Percentiles rank a stretch among this genome's conserved stretches.
Conservation (phyloP, 768 basidiomycete species). For the Mycena filopes region DNA sequence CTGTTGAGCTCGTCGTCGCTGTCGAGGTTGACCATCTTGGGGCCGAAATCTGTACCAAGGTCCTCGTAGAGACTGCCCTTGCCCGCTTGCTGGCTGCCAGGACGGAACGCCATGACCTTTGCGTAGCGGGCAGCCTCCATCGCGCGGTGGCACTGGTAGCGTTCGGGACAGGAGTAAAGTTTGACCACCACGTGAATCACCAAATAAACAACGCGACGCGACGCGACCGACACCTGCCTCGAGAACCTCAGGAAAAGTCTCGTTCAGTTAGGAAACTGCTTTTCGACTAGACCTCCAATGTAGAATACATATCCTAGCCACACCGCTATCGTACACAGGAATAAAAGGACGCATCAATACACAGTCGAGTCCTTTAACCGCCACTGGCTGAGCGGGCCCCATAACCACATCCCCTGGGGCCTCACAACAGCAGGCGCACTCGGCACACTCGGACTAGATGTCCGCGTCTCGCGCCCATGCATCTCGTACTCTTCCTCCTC, state of each 20-base stretch:
- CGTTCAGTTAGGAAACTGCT: too few relatives aligned
- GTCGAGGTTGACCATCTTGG: background rate
- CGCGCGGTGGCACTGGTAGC: too few relatives aligned
- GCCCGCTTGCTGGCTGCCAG: background rate
- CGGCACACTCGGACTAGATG: constrained; percentile 10
- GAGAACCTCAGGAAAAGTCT: too few relatives aligned
- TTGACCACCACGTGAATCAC: constrained; percentile 5
- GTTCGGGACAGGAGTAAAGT: too few relatives aligned
- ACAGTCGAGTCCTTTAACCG: constrained; percentile 80
- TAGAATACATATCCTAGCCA: background rate
- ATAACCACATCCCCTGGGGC: constrained; percentile 75
- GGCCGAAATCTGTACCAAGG: constrained; percentile 5
- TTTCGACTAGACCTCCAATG: background rate
- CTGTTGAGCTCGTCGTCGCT: constrained; percentile 21
- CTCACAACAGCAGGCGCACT: constrained; percentile 28
- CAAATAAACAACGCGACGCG: too few relatives aligned
- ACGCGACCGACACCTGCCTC: too few relatives aligned
- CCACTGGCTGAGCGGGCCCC: constrained; percentile 82
- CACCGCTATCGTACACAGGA: constrained; percentile 20
- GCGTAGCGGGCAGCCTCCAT: background rate
- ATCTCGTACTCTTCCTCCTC: constrained; percentile 36
- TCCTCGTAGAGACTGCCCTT: constrained; percentile 11
- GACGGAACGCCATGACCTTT: background rate
- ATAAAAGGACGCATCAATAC: constrained; percentile 57
- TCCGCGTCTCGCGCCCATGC: constrained; percentile 24